Conservation (phyloP, 2,329 filamentous ascomycete species). For the Chaetomiaceae sp. region DNA sequence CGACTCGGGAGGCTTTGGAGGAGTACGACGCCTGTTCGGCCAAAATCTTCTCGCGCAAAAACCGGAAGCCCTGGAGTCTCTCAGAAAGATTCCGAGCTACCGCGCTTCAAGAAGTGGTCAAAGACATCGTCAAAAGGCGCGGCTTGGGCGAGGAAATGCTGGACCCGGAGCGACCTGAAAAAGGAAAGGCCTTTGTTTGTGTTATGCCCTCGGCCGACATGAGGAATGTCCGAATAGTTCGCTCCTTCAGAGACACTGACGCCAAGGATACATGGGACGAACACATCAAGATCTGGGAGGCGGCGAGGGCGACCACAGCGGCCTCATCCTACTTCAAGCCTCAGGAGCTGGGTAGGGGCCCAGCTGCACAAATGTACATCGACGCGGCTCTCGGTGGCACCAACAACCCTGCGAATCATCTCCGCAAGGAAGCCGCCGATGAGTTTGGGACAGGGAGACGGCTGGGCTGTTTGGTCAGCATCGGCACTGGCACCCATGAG, state of each 20-base stretch:
- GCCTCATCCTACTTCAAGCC: slow-evolving; percentile 37
- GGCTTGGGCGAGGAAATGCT: neutral
- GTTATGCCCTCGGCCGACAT: neutral
- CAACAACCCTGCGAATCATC: slow-evolving; percentile 40
- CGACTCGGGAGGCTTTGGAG: slow-evolving; percentile 38
- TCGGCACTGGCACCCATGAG: slow-evolving; percentile 23
- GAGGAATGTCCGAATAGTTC: neutral
- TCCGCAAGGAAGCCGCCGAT: slow-evolving; percentile 27
- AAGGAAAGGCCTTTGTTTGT: slow-evolving; percentile 5
- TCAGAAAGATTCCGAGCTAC: slow-evolving; percentile 31
- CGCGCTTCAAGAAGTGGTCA: slow-evolving; percentile 1
- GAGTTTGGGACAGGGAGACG: slow-evolving; percentile 23
- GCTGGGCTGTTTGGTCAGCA: slow-evolving; percentile 29
- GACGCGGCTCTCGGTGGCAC: slow-evolving; percentile 39
- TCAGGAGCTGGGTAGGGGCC: no score
- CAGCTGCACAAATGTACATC: no score
- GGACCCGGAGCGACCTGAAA: neutral
- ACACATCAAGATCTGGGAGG: slow-evolving; percentile 37
- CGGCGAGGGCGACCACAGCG: slow-evolving; percentile 39
- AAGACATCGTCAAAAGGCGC: slow-evolving; percentile 6
- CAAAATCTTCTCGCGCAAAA: slow-evolving; percentile 33
- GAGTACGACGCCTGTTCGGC: slow-evolving; percentile 36
- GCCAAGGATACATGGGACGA: no score
- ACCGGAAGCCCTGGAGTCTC: slow-evolving; percentile 22
- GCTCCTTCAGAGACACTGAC: no score